Evolutionary conservation across 768 basidiomycete genomes (phyloP).

Genomic region (Tulasnella calospora): DNA sequence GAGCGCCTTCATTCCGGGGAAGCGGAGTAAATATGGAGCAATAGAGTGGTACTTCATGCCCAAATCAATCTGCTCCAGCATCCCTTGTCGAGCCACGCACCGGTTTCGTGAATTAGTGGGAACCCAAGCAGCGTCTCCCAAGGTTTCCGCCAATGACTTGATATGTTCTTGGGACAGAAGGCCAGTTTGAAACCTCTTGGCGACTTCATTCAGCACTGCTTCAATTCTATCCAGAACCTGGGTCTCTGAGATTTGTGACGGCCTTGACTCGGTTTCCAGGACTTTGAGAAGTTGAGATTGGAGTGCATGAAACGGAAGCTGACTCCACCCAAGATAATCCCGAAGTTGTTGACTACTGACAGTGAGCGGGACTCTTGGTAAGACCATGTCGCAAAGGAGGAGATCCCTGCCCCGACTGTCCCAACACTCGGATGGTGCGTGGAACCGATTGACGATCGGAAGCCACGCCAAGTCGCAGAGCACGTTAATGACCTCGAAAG

Average conservation of each 20-base stretch:
- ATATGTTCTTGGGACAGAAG: neutral
- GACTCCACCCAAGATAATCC: neutral
- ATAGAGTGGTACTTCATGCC: neutral
- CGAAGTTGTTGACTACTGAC: neutral
- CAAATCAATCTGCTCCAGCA: neutral
- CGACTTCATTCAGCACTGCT: neutral
- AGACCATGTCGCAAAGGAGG: constrained; percentile 11
- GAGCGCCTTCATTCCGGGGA: neutral
- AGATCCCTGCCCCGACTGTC: neutral
- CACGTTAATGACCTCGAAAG: constrained; percentile 44
- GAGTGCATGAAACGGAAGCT: neutral
- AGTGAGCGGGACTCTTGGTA: neutral
- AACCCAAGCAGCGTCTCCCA: neutral
- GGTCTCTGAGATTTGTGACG: neutral
- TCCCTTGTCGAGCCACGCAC: neutral
- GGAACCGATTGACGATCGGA: neutral
- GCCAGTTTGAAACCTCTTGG: neutral
- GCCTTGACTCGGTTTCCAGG: neutral
- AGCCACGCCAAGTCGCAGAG: neutral
- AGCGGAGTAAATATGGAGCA: neutral
- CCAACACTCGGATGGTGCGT: neutral
- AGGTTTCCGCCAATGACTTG: neutral
- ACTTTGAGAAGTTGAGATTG: neutral
- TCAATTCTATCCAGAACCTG: neutral
- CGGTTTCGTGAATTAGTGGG: neutral